Percentiles rank a stretch among this genome's conserved stretches.
These are phyloP conservation scores for Verticillium zaregamsianum DNA, from an alignment of 2,329 filamentous ascomycete species.

Conservation along the genomic window DNA sequence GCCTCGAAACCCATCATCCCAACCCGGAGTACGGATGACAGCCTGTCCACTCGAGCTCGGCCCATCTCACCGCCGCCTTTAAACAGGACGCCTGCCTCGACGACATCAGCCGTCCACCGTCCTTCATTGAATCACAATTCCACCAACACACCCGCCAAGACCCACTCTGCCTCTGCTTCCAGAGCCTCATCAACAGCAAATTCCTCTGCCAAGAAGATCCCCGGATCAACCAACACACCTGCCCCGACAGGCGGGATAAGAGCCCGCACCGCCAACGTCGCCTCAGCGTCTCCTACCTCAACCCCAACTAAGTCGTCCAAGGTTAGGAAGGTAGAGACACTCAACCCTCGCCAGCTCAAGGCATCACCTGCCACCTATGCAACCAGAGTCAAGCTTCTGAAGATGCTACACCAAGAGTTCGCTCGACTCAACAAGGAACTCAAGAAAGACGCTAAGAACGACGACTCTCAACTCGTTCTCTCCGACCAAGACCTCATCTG, in stretches of 20 bases:
- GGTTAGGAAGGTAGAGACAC: conserved; percentile 41
- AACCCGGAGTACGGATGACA: conserved; percentile 11
- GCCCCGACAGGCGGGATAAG: background rate
- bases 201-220: background rate
- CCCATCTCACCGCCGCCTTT: conserved; percentile 30
- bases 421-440: conserved; percentile 63
- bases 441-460: conserved; percentile 43
- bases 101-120: background rate
- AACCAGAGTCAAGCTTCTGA: conserved; percentile 53
- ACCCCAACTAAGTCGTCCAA: conserved; percentile 9
- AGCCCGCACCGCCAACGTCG: background rate
- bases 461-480: conserved; percentile 49
- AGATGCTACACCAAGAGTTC: conserved; percentile 62
- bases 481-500: conserved; percentile 64
- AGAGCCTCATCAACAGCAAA: background rate
- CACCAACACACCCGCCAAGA: background rate
- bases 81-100: conserved; percentile 13
- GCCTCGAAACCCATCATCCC: conserved; percentile 12
- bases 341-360: conserved; percentile 65
- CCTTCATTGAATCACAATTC: background rate
- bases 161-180: background rate
- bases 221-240: conserved; percentile 9
- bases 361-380: conserved; percentile 53
- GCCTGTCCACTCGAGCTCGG: conserved; percentile 18
- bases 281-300: conserved; percentile 7